phyloP scores from a whole-genome alignment of 1,139 yeast species.

The Pichia sp. region DNA sequence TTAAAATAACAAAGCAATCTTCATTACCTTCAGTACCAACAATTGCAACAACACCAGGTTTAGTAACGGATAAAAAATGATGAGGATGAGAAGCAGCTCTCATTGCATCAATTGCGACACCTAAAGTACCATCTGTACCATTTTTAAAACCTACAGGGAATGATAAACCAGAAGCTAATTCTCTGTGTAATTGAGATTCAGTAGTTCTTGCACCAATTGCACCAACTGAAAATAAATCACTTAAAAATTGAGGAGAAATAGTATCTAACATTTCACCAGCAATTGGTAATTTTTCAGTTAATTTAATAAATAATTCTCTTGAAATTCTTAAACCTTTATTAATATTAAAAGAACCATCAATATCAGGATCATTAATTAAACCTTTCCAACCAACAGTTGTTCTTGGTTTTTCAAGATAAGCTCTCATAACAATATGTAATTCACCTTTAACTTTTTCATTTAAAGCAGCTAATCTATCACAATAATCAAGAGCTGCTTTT shows the following conservation, averaged over 20 bases:
- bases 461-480: constrained; percentile 53
- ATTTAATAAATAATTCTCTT: constrained; percentile 76
- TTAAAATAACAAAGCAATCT: constrained; percentile 82
- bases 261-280: constrained; percentile 98
- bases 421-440: constrained; percentile 88
- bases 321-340: constrained; percentile 90
- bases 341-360: constrained; percentile 88
- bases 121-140: constrained; percentile 94
- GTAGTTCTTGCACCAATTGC: constrained; percentile 99
- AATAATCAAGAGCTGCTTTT: constrained; percentile 84
- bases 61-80: constrained; percentile 89
- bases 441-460: constrained; percentile 65
- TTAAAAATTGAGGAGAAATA: constrained; percentile 90
- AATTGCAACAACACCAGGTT: constrained; percentile 91
- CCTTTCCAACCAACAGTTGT: constrained; percentile 99
- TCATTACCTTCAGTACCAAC: constrained; percentile 92
- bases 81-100: constrained; percentile 91
- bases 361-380: constrained; percentile 92
- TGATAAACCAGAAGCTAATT: constrained; percentile 90
- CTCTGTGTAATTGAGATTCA: constrained; percentile 96
- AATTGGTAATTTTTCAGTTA: constrained; percentile 80
- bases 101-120: constrained; percentile 91
- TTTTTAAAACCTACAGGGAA: constrained; percentile 99
- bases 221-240: constrained; percentile 88
- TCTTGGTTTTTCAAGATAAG: constrained; percentile 95